These are phyloP conservation scores for Kwoniella sp. DNA, from an alignment of 768 basidiomycete genomes.

Conservation along the genomic window DNA sequence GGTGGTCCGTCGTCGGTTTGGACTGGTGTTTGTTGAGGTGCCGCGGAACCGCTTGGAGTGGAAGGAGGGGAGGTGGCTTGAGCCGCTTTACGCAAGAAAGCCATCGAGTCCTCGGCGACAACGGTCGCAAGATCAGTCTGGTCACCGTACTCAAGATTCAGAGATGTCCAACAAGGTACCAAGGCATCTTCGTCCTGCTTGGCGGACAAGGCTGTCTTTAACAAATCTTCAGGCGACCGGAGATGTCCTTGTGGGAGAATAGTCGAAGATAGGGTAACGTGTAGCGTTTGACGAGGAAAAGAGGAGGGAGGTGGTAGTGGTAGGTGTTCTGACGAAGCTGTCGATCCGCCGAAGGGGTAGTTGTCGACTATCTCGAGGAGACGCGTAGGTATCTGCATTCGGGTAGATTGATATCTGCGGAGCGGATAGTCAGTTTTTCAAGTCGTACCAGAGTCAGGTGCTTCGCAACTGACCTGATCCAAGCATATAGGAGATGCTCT, in stretches of 20 bases:
- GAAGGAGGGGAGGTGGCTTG: neutral
- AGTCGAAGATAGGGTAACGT: constrained; percentile 10
- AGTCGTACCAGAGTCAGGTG: neutral
- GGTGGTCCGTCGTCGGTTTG: constrained; percentile 1
- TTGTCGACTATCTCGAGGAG: constrained; percentile 30
- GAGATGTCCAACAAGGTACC: neutral
- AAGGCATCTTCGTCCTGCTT: neutral
- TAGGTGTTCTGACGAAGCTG: constrained; percentile 22
- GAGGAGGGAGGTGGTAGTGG: constrained; percentile 33
- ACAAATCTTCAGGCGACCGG: constrained; percentile 3
- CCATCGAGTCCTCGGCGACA: constrained; percentile 8
- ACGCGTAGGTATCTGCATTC: constrained; percentile 26
- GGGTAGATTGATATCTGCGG: constrained; percentile 34
- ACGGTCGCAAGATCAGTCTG: neutral
- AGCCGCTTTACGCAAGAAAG: neutral
- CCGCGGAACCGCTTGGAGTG: neutral
- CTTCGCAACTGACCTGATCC: constrained; percentile 43
- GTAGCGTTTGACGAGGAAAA: constrained; percentile 30
- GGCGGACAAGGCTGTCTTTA: neutral
- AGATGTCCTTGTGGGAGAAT: neutral
- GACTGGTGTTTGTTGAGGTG: neutral
- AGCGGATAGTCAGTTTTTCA: neutral
- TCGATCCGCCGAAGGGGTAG: constrained; percentile 34
- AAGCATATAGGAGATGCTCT: constrained; percentile 43
- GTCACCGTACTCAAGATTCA: neutral